These are phyloP conservation scores for Candida neerlandica DNA, from an alignment of 1,139 yeast genomes.

Conservation along the genomic window DNA sequence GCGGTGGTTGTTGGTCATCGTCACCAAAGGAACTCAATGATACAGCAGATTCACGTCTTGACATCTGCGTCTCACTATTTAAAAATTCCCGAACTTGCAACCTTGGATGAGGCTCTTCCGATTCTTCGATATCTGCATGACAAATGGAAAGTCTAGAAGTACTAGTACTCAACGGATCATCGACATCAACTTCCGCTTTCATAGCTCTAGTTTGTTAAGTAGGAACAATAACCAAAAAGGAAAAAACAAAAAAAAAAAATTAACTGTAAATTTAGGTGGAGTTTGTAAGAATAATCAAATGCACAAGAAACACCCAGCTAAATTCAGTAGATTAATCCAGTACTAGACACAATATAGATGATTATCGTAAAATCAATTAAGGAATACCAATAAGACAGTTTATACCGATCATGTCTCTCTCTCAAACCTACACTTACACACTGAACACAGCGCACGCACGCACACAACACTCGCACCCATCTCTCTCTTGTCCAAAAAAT, in stretches of 20 bases:
- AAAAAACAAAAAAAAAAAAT: neutral
- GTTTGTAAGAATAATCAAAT: neutral
- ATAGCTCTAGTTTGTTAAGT: neutral
- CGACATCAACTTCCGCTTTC: slow-evolving; percentile 8
- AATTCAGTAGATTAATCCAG: too few relatives aligned
- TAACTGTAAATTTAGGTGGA: neutral
- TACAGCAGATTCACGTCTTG: slow-evolving; percentile 29
- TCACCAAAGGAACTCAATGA: slow-evolving; percentile 26
- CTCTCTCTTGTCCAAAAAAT: neutral
- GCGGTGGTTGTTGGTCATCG: slow-evolving; percentile 12
- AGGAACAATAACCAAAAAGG: neutral
- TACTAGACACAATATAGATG: too few relatives aligned
- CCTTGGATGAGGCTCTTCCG: slow-evolving; percentile 19
- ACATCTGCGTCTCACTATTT: neutral
- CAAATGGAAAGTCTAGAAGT: slow-evolving; percentile 35
- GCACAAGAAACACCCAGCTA: too few relatives aligned
- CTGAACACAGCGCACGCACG: too few relatives aligned
- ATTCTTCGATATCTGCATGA: slow-evolving; percentile 21
- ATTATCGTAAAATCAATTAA: too few relatives aligned
- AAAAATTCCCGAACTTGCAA: slow-evolving; percentile 22
- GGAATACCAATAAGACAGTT: too few relatives aligned
- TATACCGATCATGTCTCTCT: too few relatives aligned
- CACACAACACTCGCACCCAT: too few relatives aligned
- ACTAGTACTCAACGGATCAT: slow-evolving; percentile 25
- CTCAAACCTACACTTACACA: too few relatives aligned